Base-by-base conservation (phyloP, 2,329 filamentous ascomycete species). In the Exophiala phaeomuriformis region DNA sequence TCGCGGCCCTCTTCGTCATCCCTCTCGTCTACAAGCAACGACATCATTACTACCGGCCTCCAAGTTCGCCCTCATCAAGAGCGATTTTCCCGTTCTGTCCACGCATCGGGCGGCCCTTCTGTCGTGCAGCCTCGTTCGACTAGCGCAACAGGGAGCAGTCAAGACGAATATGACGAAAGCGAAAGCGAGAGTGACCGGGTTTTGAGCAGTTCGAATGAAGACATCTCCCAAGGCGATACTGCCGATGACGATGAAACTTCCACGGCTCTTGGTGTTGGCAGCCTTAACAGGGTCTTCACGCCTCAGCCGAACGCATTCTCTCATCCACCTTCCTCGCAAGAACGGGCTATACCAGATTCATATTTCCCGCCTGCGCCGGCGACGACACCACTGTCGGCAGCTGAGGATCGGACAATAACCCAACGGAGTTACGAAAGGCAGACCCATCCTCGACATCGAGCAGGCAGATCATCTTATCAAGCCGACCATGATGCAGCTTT, bases 1-100 rank as follows among this genome's bases (percentile, higher is more conserved):
- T 96, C 91, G 3, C 88, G 93, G 64, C 90, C 91, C 5, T 96
- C 91, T 0, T 95, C 91, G 1, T 95, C 91, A 2, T 96, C 90
- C 9, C 76, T 95, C 8, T 95, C 90, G 19, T 95, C 80, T 71
- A 83, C 50, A 83, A 85, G 66, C 69, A 70, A 49, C 61, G 90
- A 96, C 65, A 91, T 95, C 61, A 86, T 95, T 60, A 95, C 89
- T 1, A 93, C 88, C 3, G 90, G 90, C 29, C 78, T 96, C 40
- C 82, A 83, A 49, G 84, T 96, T 49, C 84, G 86, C 59, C 46
- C 56, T 45, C 77, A 78, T 60, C 78, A 79, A 63, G 77, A 81
- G 43, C 81, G 82, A 61, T 71, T 75, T 28, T 78, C 81, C 28
- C 80, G 85, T 54, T 82, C 85, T 53, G 71, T 33, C 67, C 71